Conservation (phyloP, 805 yeast species). For the Lipomyces spencermartinsiae region DNA sequence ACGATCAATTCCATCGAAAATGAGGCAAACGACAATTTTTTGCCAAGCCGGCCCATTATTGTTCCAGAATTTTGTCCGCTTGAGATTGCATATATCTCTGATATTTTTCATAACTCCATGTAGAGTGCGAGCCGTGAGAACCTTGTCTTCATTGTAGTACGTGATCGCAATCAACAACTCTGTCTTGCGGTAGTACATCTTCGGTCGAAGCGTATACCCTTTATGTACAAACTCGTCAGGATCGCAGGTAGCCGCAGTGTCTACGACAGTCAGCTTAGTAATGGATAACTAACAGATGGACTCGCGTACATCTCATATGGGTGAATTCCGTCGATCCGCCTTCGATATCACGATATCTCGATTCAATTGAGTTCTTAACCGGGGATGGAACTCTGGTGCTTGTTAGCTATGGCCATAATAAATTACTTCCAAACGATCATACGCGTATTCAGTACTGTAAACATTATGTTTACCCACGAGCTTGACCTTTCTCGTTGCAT, state of each 20-base stretch:
- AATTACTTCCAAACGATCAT: not conserved
- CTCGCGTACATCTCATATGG: conserved; percentile 57
- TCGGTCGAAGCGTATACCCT: conserved; percentile 63
- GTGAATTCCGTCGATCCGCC: conserved; percentile 56
- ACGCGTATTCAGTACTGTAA: conserved; percentile 40
- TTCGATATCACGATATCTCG: conserved; percentile 49
- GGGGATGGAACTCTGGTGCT: conserved; percentile 50
- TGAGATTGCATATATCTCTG: conserved; percentile 61
- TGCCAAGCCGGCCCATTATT: conserved; percentile 66
- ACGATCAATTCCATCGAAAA: conserved; percentile 68
- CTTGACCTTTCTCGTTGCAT: conserved; percentile 49
- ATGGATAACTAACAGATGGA: not conserved
- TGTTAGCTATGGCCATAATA: conserved; percentile 9
- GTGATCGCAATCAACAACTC: conserved; percentile 68
- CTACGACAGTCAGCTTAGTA: not conserved
- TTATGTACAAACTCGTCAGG: conserved; percentile 64
- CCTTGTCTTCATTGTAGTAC: conserved; percentile 72
- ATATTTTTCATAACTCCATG: conserved; percentile 68
- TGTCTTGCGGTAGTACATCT: conserved; percentile 63
- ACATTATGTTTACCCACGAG: conserved; percentile 47
- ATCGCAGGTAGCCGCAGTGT: conserved; percentile 70
- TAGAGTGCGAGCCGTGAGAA: conserved; percentile 63
- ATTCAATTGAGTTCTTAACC: conserved; percentile 47
- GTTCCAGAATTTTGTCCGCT: conserved; percentile 53
- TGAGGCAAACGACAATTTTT: conserved; percentile 66